Evolutionary conservation across 306 rosid genomes (phyloP).

Genomic region (Cucumis cinereus): DNA sequence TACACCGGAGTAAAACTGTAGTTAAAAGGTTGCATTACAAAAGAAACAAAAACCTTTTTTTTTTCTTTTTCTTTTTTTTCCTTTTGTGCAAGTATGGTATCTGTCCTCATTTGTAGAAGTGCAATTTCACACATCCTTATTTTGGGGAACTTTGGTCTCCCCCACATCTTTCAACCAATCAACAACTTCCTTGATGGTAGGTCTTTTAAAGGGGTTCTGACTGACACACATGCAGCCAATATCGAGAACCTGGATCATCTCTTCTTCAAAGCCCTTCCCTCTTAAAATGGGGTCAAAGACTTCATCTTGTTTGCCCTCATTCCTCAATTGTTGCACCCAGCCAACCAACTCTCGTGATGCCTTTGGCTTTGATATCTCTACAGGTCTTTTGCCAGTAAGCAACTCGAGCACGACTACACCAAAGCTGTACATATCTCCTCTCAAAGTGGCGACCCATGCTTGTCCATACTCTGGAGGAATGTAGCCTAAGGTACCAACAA

Average conservation of each 20-base stretch:
- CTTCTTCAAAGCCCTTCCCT: slow-evolving; percentile 61
- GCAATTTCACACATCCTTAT: slow-evolving; percentile 29
- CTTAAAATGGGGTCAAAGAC: slow-evolving; percentile 55
- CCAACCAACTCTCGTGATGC: slow-evolving; percentile 64
- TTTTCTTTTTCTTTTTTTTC: neutral
- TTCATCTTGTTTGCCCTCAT: slow-evolving; percentile 61
- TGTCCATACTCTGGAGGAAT: slow-evolving; percentile 96
- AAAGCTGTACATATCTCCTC: slow-evolving; percentile 93
- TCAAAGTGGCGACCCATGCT: slow-evolving; percentile 92
- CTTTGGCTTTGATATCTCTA: slow-evolving; percentile 74
- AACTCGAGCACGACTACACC: slow-evolving; percentile 94
- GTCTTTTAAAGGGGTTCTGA: slow-evolving; percentile 74
- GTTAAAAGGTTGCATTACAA: neutral
- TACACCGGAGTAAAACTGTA: slow-evolving; percentile 9
- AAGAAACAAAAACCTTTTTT: neutral
- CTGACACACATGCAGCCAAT: slow-evolving; percentile 82
- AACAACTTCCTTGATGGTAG: slow-evolving; percentile 72
- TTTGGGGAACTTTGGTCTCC: slow-evolving; percentile 29
- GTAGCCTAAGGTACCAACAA: slow-evolving; percentile 92
- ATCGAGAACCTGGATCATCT: slow-evolving; percentile 74
- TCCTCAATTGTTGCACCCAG: slow-evolving; percentile 75
- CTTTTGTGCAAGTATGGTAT: slow-evolving; percentile 2
- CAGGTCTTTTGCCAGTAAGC: slow-evolving; percentile 75
- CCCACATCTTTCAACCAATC: slow-evolving; percentile 67
- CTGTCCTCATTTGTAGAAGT: neutral